Percentiles rank a stretch among this genome's conserved stretches.
Conservation (phyloP, 202 grass and related monocot genomes). For the Carex arenaria region DNA sequence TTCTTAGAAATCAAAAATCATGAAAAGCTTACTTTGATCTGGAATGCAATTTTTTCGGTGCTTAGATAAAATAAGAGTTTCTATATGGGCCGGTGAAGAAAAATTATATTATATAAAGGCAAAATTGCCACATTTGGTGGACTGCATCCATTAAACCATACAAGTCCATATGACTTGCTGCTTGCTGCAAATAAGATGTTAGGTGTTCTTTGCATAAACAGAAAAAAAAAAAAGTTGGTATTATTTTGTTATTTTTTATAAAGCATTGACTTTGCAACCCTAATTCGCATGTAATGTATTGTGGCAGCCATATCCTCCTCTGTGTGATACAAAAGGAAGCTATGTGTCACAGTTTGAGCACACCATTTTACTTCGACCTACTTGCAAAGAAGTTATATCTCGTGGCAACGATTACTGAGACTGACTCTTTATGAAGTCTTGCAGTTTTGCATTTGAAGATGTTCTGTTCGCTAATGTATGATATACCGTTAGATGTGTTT, state of each 20-base stretch:
- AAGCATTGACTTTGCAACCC: not conserved
- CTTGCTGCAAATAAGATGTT: not conserved
- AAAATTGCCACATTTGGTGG: not conserved
- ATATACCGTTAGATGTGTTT: not conserved
- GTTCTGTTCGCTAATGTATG: not conserved
- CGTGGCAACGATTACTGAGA: constrained; percentile 81
- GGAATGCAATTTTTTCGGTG: not conserved
- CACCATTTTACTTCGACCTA: constrained; percentile 87
- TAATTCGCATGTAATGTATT: not conserved
- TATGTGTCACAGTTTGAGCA: constrained; percentile 96
- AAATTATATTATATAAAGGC: not conserved
- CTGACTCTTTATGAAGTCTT: not conserved
- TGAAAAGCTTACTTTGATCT: not conserved
- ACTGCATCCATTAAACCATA: not conserved
- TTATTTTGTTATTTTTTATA: not conserved
- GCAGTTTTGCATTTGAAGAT: constrained; percentile 10
- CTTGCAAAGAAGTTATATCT: constrained; percentile 95
- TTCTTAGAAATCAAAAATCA: too few species aligned
- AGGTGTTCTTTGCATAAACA: not conserved
- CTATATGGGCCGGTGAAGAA: not conserved
- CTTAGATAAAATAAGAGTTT: not conserved
- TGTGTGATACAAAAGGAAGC: constrained; percentile 84
- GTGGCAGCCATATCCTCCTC: constrained; percentile 71
- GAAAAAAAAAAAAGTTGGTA: not conserved
- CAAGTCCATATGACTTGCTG: not conserved